These are phyloP conservation scores for Neopestalotiopsis sp. DNA, from an alignment of 2,329 filamentous ascomycete species.

Conservation along the genomic window DNA sequence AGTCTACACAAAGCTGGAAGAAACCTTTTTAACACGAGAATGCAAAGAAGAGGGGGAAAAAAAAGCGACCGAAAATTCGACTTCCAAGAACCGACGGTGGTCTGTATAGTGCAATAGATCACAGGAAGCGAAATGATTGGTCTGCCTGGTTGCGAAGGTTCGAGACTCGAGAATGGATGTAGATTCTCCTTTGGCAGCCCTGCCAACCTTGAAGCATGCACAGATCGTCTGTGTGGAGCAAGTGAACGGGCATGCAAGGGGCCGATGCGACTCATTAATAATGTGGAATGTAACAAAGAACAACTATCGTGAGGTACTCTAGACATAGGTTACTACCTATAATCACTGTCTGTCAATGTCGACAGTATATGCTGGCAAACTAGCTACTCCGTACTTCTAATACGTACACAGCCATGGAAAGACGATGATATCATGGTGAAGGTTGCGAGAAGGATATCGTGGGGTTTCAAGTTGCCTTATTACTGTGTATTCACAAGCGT, in stretches of 20 bases:
- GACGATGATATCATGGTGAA: not conserved
- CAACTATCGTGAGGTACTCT: no score
- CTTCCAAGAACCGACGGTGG: no score
- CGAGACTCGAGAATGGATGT: no score
- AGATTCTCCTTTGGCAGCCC: not conserved
- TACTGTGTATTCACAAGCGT: not conserved
- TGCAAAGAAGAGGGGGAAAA: no score
- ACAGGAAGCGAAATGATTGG: no score
- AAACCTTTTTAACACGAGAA: no score
- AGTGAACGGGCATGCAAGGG: constrained; percentile 1
- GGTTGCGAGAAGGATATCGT: not conserved
- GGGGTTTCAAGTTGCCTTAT: not conserved
- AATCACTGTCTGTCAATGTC: not conserved
- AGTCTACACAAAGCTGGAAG: no score
- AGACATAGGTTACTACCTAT: not conserved
- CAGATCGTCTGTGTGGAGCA: not conserved
- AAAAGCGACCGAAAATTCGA: no score
- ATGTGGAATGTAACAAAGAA: not conserved
- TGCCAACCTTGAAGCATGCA: not conserved
- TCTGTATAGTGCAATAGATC: no score
- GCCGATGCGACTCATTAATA: not conserved
- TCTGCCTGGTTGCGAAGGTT: no score
- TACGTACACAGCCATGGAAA: not conserved
- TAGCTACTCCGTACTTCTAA: not conserved
- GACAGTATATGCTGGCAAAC: not conserved